Evolutionary conservation across 2,329 filamentous ascomycete genomes (phyloP), one percentile per base, ranked within the genome.

Genomic region (Stylonectria norvegica): DNA sequence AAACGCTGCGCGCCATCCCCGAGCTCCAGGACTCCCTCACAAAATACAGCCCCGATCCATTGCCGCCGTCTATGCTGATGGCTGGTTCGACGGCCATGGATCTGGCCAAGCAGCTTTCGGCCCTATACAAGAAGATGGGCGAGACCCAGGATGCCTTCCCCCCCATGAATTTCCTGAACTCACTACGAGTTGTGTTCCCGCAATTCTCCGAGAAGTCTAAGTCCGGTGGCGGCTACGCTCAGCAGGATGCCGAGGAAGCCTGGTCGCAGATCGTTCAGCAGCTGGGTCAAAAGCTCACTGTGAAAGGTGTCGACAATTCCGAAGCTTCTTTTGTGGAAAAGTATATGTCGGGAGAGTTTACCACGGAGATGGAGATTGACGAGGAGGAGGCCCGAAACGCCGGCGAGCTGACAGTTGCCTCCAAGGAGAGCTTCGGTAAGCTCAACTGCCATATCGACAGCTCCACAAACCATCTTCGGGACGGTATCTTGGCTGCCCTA

Each of bases 161-260:
- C 3, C 93, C 94, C 4, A 69, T 89, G 41, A 78, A 81, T 61
- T 97, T 98, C 57, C 73, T 98, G 44, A 83, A 81, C 54, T 79
- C 89, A 4, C 76, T 98, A 12, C 84, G 91, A 45, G 74, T 73
- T 19, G 76, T 82, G 1, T 96, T 88, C 59, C 93, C 93, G 8
- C 93, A 97, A 61, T 98, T 98, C 61, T 89, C 89, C 9, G 89
- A 98, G 68, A 85, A 81, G 58, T 81, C 89, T 40, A 90, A 87
- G 62, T 83, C 84, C 20, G 86, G 88, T 16, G 75, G 84, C 42
- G 89, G 87, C 5, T 97, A 85, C 60, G 90, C 93, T n/a, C 93
- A 98, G 67, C 93, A 98, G 67, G 93, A 98, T 69, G 93, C 93
- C 1, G 93, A 98, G 65, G 93, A 98, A 66, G 93, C 91, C 33